Evolutionary conservation across 495 filamentous ascomycete species (phyloP).

Genomic region (Letharia lupina): DNA sequence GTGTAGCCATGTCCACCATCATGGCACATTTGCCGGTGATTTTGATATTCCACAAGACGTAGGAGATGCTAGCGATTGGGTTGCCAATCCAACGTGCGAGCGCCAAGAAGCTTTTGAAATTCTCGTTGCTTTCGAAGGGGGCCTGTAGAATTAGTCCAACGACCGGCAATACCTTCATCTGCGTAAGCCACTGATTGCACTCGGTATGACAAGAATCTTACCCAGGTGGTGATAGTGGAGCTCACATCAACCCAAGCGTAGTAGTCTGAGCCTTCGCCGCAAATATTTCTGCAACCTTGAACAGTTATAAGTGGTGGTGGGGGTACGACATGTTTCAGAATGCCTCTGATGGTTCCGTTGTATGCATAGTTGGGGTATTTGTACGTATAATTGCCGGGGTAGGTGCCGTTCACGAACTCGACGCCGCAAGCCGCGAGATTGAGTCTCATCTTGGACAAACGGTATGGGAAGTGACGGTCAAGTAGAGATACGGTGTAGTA

Average conservation of each 20-base stretch:
- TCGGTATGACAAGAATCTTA: slow-evolving; percentile 6
- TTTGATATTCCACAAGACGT: slow-evolving; percentile 42
- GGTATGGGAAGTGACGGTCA: background rate
- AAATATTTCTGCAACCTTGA: slow-evolving; percentile 29
- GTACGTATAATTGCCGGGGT: no score
- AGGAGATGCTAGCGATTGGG: slow-evolving; percentile 34
- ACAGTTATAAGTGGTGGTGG: slow-evolving; percentile 17
- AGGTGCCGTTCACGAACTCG: background rate
- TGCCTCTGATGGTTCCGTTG: slow-evolving; percentile 8
- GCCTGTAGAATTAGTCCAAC: slow-evolving; percentile 28
- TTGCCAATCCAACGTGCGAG: slow-evolving; percentile 34
- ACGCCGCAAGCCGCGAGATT: slow-evolving; percentile 14
- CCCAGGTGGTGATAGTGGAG: slow-evolving; percentile 41
- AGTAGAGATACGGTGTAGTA: background rate
- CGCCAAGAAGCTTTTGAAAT: slow-evolving; percentile 30
- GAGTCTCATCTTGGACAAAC: slow-evolving; percentile 7
- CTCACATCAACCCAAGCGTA: slow-evolving; percentile 27
- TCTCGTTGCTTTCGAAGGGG: slow-evolving; percentile 39
- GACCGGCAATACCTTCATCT: background rate
- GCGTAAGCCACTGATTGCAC: background rate
- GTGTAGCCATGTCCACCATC: slow-evolving; percentile 38
- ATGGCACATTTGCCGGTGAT: slow-evolving; percentile 39
- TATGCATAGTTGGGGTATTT: background rate
- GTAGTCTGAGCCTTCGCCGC: slow-evolving; percentile 27
- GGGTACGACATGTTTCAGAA: background rate